Evolutionary conservation across 192 early-diverging fungal genomes (phyloP).

Genomic region (Coemansia sp.): DNA sequence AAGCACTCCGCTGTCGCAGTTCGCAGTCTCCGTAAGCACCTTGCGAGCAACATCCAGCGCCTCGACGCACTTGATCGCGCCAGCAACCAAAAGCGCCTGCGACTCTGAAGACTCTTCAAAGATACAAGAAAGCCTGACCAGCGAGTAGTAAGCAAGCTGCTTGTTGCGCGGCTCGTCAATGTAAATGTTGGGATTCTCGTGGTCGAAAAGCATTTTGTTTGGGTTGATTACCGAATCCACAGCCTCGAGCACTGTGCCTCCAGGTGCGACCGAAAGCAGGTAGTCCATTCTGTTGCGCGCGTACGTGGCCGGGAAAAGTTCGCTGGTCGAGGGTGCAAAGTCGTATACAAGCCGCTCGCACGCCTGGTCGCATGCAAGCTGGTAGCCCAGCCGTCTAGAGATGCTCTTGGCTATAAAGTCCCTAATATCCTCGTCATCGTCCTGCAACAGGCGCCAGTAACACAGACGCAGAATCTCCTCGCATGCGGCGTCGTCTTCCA

Average conservation of each 20-base stretch:
- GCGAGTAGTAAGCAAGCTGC: slow-evolving; percentile 55
- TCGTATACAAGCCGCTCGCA: slow-evolving; percentile 59
- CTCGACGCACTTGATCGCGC: slow-evolving; percentile 31
- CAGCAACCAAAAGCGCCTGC: slow-evolving; percentile 2
- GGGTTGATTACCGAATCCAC: slow-evolving; percentile 45
- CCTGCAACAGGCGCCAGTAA: slow-evolving; percentile 60
- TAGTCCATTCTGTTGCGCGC: slow-evolving; percentile 40
- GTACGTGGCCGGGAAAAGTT: slow-evolving; percentile 35
- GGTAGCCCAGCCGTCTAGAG: slow-evolving; percentile 42
- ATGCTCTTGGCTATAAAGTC: slow-evolving; percentile 64
- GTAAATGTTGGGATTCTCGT: slow-evolving; percentile 75
- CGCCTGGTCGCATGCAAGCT: slow-evolving; percentile 51
- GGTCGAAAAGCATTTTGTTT: slow-evolving; percentile 69
- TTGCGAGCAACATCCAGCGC: slow-evolving; percentile 25
- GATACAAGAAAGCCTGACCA: slow-evolving; percentile 22
- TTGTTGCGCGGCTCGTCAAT: slow-evolving; percentile 70
- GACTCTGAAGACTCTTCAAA: background rate
- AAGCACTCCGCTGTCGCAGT: slow-evolving; percentile 12
- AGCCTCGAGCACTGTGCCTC: background rate
- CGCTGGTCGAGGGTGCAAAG: slow-evolving; percentile 51
- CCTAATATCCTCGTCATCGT: slow-evolving; percentile 78
- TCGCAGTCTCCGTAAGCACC: slow-evolving; percentile 15
- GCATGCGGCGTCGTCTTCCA: slow-evolving; percentile 28
- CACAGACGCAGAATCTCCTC: slow-evolving; percentile 58
- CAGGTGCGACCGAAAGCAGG: slow-evolving; percentile 14